A percentile compares a stretch with the other conserved stretches of the same genome.
Evolutionary conservation across 2,329 filamentous ascomycete species (phyloP).

Genomic region (Colletotrichum liaoningense): DNA sequence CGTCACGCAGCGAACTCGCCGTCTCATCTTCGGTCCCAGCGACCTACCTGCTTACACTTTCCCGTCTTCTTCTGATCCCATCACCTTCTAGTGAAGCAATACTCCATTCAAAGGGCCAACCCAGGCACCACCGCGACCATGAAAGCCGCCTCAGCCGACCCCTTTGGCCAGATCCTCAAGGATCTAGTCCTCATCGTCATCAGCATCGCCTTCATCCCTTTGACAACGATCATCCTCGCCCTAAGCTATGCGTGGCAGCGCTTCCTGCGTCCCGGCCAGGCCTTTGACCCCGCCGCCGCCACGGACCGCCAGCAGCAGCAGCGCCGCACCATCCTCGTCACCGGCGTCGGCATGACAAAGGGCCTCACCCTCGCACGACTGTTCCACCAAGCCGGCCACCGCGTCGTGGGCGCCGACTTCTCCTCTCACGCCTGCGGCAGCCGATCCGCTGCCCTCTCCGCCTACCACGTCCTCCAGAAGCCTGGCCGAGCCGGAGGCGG

Average conservation of each 20-base stretch:
- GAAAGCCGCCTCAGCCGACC: slow-evolving; percentile 16
- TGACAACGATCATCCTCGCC: slow-evolving; percentile 18
- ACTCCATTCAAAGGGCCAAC: not conserved
- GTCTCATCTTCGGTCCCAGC: slow-evolving; percentile 30
- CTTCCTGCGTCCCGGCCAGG: slow-evolving; percentile 1
- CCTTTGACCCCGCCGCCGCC: not conserved
- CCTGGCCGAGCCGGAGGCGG: slow-evolving; percentile 32
- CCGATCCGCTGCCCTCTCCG: slow-evolving; percentile 66
- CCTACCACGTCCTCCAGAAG: slow-evolving; percentile 61
- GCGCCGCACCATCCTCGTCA: slow-evolving; percentile 68
- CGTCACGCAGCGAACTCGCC: not conserved
- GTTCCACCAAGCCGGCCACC: slow-evolving; percentile 73
- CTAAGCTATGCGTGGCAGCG: slow-evolving; percentile 16
- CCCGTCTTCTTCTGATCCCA: not conserved
- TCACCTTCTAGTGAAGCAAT: not conserved
- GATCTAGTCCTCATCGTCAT: slow-evolving; percentile 29
- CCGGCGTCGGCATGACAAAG: slow-evolving; percentile 79
- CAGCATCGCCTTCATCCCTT: slow-evolving; percentile 25
- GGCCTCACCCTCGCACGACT: slow-evolving; percentile 74
- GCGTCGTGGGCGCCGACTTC: slow-evolving; percentile 79
- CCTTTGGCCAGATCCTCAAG: slow-evolving; percentile 28
- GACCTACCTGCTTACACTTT: not conserved
- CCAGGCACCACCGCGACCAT: not conserved
- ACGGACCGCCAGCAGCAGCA: not conserved
- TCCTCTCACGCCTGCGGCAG: slow-evolving; percentile 64